A percentile compares a stretch with the other conserved stretches of the same genome.
These are phyloP conservation scores for Debaryomyces hansenii DNA, from an alignment of 805 yeast genomes.

Conservation along the genomic window DNA sequence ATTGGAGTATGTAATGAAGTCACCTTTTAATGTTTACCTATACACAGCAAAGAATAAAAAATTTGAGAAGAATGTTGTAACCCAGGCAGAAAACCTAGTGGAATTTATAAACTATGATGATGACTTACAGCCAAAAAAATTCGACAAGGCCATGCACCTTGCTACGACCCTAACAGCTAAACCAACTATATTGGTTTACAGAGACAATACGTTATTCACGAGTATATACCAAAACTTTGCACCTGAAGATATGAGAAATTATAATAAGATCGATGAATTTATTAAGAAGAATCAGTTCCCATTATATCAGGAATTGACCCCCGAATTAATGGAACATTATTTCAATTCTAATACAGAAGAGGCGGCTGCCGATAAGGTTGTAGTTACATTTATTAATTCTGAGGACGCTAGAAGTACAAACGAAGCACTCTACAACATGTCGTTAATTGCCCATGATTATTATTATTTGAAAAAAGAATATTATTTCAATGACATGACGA, in stretches of 20 bases:
- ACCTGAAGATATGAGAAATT: constrained; percentile 61
- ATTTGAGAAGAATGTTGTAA: constrained; percentile 36
- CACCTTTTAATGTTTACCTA: constrained; percentile 55
- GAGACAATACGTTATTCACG: constrained; percentile 54
- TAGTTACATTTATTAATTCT: constrained; percentile 49
- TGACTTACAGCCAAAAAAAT: constrained; percentile 28
- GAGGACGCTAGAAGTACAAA: constrained; percentile 30
- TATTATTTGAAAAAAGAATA: constrained; percentile 43
- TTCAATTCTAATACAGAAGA: constrained; percentile 24
- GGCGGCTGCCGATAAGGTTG: constrained; percentile 42
- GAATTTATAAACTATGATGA: constrained; percentile 46
- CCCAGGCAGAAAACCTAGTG: constrained; percentile 42
- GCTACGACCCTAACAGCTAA: constrained; percentile 55
- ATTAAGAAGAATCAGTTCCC: constrained; percentile 52
- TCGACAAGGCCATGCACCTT: constrained; percentile 46
- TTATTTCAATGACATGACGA: constrained; percentile 32
- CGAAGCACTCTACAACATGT: constrained; percentile 35
- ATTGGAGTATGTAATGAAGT: constrained; percentile 57
- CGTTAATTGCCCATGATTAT: constrained; percentile 51
- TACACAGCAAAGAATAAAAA: constrained; percentile 50
- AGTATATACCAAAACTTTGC: constrained; percentile 59
- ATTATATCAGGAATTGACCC: constrained; percentile 51
- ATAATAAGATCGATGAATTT: constrained; percentile 48
- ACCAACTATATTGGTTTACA: constrained; percentile 64
- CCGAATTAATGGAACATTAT: constrained; percentile 30